Conservation (phyloP, 345 rosid genomes). For the Moricandia moricandioides region DNA sequence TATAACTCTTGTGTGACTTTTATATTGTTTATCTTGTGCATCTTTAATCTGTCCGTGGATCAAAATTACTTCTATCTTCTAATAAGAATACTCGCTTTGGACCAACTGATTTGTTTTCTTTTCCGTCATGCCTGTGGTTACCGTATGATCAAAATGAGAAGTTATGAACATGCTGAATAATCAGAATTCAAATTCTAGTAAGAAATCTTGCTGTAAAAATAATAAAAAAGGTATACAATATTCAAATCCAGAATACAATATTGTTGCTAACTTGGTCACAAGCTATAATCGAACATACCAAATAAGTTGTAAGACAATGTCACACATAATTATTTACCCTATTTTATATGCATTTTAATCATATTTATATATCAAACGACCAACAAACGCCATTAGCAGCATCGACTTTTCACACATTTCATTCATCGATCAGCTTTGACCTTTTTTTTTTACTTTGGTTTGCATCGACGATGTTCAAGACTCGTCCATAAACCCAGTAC, state of each 20-base stretch:
- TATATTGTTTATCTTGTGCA: neutral
- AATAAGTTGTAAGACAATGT: constrained; percentile 26
- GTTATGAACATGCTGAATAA: neutral
- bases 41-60: neutral
- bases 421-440: constrained; percentile 11
- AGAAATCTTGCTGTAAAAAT: constrained; percentile 4
- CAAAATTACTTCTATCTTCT: neutral
- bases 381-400: neutral
- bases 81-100: neutral
- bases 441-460: neutral
- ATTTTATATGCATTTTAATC: constrained; percentile 17
- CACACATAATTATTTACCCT: constrained; percentile 31
- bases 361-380: constrained; percentile 12
- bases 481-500: constrained; percentile 74
- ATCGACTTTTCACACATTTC: constrained; percentile 8
- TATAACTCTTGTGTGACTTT: neutral
- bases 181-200: neutral
- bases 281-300: constrained; percentile 9
- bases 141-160: too few relatives aligned
- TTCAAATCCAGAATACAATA: constrained; percentile 17
- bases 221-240: neutral
- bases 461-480: constrained; percentile 39
- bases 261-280: constrained; percentile 11
- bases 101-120: too few relatives aligned
- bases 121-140: too few relatives aligned